Base-by-base conservation (phyloP, 2,329 filamentous ascomycete genomes). In the Ophiostoma australiae region DNA sequence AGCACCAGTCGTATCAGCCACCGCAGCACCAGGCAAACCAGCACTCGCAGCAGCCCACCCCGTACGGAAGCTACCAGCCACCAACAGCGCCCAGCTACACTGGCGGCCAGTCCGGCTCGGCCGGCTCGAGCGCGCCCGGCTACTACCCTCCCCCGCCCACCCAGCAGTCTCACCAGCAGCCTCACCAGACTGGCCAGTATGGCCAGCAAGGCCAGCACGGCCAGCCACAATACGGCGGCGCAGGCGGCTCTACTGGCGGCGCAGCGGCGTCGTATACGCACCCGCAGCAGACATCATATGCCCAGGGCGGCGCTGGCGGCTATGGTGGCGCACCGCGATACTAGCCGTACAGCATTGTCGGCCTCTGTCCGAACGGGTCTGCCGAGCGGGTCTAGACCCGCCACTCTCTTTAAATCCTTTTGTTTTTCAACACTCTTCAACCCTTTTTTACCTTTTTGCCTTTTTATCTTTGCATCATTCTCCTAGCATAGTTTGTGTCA, bases 21-120 rank as follows among this genome's bases (percentile, higher is more conserved):
- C 69, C n/a, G 3, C 55, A 31, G 11, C 37, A 44, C 37, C 61
- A 66, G 61, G 17, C 23, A 23, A 39, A 31, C 7, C 61, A 31
- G 27, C 69, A 70, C 3, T 37, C 66, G 52, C 67, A 69, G 11
- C 70, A 69, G 8, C 63, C 72, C 39, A 13, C 39, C 3, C 52
- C 68, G 1, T 73, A 73, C 2, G 66, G 70, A 1, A 68, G 44
- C n/a, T 33, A 58, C 33, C 70, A 69, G 17, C 61, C 70, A 3
- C 71, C 72, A 31, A 37, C 61, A 35, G 69, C 66, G 6, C 66
- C 68, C 13, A 61, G 55, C 8, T 72, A 73, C 65, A 66, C 65
- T 1, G 48, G 41, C 17, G 76, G 74, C 15, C 75, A 77, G 69
- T 75, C 77, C 2, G 58, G 71, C 61, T 58, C 33, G 4, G 76